Evolutionary conservation across 2,329 filamentous ascomycete species (phyloP).

Genomic region (Fusarium sp.): DNA sequence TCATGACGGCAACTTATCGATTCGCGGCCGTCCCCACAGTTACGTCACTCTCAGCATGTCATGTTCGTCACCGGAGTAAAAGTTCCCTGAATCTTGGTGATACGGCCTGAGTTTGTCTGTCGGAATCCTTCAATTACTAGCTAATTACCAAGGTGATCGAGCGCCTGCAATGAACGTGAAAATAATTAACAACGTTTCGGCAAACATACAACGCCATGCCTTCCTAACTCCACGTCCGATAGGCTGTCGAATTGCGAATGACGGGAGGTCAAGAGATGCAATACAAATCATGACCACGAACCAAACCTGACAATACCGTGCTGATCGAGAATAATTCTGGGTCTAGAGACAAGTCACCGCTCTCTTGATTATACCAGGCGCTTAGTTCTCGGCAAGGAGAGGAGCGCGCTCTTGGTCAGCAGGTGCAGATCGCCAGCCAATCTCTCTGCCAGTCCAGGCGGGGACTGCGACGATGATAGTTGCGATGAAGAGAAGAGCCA

Average conservation of each 20-base stretch:
- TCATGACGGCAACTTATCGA: constrained; percentile 46
- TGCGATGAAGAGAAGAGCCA: constrained; percentile 77
- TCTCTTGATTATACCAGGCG: not conserved
- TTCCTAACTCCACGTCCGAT: constrained; percentile 30
- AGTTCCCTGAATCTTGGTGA: not conserved
- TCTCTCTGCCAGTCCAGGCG: constrained; percentile 69
- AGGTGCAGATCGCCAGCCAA: constrained; percentile 58
- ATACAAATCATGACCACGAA: constrained; percentile 12
- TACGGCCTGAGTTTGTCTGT: not conserved
- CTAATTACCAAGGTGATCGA: constrained; percentile 6
- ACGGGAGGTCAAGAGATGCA: constrained; percentile 15
- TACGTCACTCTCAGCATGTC: constrained; percentile 27
- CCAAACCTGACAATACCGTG: not conserved
- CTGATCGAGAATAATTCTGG: not conserved
- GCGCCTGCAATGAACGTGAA: constrained; percentile 10
- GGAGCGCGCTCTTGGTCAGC: constrained; percentile 71
- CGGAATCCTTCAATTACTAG: constrained; percentile 30
- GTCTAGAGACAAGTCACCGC: not conserved
- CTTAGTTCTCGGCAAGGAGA: constrained; percentile 64
- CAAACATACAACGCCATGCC: constrained; percentile 31
- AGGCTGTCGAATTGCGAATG: constrained; percentile 19
- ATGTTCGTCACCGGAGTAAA: constrained; percentile 16
- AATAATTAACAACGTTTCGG: constrained; percentile 4
- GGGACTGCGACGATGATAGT: constrained; percentile 76
- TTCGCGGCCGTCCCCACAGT: constrained; percentile 14